These are phyloP conservation scores for Aspergillus phoenicis DNA, from an alignment of 2,329 filamentous ascomycete species.

Conservation along the genomic window DNA sequence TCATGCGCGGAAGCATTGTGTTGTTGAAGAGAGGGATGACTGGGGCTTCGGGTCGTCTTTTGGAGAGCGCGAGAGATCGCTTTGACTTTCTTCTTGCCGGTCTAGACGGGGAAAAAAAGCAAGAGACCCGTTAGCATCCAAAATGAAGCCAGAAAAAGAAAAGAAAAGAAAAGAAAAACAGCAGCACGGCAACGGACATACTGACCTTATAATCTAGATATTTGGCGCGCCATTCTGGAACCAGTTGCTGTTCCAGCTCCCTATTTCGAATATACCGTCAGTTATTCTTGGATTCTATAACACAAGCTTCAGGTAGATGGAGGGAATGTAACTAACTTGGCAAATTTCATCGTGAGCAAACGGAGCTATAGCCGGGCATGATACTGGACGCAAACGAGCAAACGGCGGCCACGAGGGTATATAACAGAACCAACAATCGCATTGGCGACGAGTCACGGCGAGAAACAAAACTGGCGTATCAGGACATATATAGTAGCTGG, in stretches of 20 bases:
- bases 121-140: constrained; percentile 15
- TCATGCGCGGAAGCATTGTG: constrained; percentile 18
- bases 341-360: constrained; percentile 59
- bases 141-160: background rate
- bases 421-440: background rate
- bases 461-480: background rate
- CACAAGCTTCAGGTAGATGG: background rate
- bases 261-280: constrained; percentile 36
- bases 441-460: background rate
- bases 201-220: constrained; percentile 89
- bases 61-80: constrained; percentile 72
- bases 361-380: constrained; percentile 20
- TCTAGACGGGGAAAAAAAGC: constrained; percentile 40
- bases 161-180: no score
- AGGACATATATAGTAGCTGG: background rate
- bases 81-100: constrained; percentile 91
- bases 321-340: constrained; percentile 52
- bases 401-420: background rate
- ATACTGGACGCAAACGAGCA: constrained; percentile 15
- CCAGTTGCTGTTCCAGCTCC: constrained; percentile 82
- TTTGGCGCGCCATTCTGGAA: constrained; percentile 93
- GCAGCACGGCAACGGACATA: constrained; percentile 12
- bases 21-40: constrained; percentile 49
- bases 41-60: constrained; percentile 52
- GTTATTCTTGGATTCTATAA: background rate